phyloP scores from a whole-genome alignment of 208 protist genomes.

The Leishmania mexicana region DNA sequence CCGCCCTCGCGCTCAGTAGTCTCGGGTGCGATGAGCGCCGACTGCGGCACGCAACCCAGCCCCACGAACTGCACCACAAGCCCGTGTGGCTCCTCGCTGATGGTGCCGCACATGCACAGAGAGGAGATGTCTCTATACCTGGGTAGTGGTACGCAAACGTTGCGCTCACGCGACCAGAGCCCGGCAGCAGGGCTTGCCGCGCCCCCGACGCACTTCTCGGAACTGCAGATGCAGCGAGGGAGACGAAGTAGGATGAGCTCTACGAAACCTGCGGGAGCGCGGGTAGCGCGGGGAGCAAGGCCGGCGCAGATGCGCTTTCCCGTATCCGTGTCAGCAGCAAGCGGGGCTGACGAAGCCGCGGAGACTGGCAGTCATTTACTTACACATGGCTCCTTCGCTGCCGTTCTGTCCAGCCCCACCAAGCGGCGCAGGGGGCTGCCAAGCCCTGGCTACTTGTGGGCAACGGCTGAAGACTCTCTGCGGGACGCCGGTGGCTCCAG shows the following conservation, averaged over 20 bases:
- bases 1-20: not conserved
- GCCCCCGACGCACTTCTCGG: not conserved
- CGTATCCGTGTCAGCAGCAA: not conserved
- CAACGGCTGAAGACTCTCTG: constrained; percentile 4
- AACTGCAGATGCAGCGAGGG: not conserved
- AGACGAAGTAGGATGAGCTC: not conserved
- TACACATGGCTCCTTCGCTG: not conserved
- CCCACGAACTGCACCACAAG: not conserved
- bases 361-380: not conserved
- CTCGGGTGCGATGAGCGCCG: not conserved
- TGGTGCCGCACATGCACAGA: not conserved
- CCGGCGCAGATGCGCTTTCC: not conserved
- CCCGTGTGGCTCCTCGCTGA: not conserved
- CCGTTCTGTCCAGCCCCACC: not conserved
- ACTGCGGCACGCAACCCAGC: not conserved
- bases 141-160: not conserved
- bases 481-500: not conserved
- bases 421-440: not conserved
- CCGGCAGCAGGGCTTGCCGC: not conserved
- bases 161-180: not conserved
- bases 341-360: not conserved
- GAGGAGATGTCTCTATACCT: not conserved
- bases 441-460: not conserved
- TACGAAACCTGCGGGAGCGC: not conserved
- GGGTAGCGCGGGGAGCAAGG: not conserved